Evolutionary conservation across 2,329 filamentous ascomycete genomes (phyloP), one percentile per base, ranked within the genome.

Genomic region (Diaporthe humulicola): DNA sequence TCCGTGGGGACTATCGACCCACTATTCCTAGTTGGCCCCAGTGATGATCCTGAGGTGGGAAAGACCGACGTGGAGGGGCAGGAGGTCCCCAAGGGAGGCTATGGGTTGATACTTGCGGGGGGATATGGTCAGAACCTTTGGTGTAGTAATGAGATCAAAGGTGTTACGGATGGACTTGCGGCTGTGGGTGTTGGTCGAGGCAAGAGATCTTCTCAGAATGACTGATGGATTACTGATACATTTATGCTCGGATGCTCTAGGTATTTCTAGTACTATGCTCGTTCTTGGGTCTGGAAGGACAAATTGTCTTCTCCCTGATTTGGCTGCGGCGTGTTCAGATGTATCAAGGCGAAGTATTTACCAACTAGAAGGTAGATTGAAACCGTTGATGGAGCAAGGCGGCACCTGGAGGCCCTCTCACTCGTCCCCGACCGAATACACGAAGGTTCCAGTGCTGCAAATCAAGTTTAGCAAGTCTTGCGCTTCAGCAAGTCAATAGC

Each of bases 1-100:
- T 80, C 85, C 1, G 82, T 88, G 7, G 88, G 87, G 0, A 83
- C 82, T 9, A 80, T 89, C 9, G 88, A 90, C 72, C 81, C 84
- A 70, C 83, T 87, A 17, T 85, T 82, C 33, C 78, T 89, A 67
- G 78, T 81, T 22, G 81, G 81, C 19, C 79, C 80, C 73, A 80
- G 78, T 19, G 79, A 75, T 4, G 77, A 79, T 66, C 30, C 40
- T 38, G 69, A 71, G 30, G 69, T 60, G 14, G 75, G 78, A 61
- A 48, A n/a, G 14, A 30, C 45, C 4, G 76, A 74, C 14, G 70
- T 74, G 42, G 76, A 78, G 56, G 30, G 61, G 0, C 73, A 79
- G 38, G 75, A 77, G 14, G 75, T 78, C 30, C 76, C 76, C 42
- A 77, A 73, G 78, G 82, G 38, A 1, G 79, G 79, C 12, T 86